A percentile compares a stretch with the other conserved stretches of the same genome.
Conservation (phyloP, 2,329 filamentous ascomycete genomes). For the Talaromyces sp. region DNA sequence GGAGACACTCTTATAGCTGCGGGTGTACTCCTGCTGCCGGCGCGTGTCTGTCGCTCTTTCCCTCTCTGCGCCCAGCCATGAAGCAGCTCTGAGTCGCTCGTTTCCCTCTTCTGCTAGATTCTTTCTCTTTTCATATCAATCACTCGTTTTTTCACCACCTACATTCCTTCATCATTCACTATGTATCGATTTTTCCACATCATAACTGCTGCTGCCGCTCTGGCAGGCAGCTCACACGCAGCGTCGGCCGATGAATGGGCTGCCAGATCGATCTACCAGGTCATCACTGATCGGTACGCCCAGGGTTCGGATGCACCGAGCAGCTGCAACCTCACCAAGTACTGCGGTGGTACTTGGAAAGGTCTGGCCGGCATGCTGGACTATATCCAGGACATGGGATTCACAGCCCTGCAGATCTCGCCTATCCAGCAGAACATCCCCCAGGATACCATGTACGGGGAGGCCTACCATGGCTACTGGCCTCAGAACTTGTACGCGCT, state of each 20-base stretch:
- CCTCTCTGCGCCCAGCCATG: background rate
- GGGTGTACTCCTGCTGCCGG: background rate
- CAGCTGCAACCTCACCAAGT: constrained; percentile 19
- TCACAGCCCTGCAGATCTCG: constrained; percentile 40
- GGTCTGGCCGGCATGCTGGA: constrained; percentile 40
- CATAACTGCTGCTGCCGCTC: background rate
- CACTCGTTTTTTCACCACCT: background rate
- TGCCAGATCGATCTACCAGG: constrained; percentile 35
- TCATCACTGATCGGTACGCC: constrained; percentile 37
- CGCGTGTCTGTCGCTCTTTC: background rate
- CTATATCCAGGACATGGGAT: constrained; percentile 43
- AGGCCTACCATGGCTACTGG: constrained; percentile 44
- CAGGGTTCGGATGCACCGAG: constrained; percentile 20
- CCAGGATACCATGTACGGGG: constrained; percentile 27
- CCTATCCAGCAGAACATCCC: constrained; percentile 28
- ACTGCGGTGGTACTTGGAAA: constrained; percentile 45
- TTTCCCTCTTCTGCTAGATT: background rate
- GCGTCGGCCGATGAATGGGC: constrained; percentile 24
- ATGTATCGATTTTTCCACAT: background rate
- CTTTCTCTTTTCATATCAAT: background rate
- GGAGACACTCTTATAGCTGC: background rate
- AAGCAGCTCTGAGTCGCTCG: background rate
- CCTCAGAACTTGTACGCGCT: constrained; percentile 39
- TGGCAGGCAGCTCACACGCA: constrained; percentile 5
- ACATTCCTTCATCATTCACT: background rate